Base-by-base conservation (phyloP, 345 rosid genomes). In the Melastoma malabathricum region DNA sequence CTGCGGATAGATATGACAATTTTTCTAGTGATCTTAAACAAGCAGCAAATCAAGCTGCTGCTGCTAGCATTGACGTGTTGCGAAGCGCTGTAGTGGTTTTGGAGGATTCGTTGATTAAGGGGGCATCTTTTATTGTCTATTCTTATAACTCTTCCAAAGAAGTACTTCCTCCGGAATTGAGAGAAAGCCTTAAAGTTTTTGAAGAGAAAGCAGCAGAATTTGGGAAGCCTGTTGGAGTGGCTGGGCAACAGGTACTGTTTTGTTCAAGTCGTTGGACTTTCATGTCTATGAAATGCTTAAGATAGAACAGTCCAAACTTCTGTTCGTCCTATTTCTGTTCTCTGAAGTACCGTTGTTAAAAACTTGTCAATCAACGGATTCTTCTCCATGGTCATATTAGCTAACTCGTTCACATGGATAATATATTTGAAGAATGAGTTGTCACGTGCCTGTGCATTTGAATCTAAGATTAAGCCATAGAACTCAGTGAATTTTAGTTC, bases 131-230 rank as follows among this genome's bases (percentile, higher is more conserved):
- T 61, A 60, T 76, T 63, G 82, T 74, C 39, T 78, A 72, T 64
- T 77, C 80, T 51, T 87, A 86, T 70, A 81, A 75, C 18, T 71
- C 81, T 64, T 70, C 79, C 20, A 92, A 92, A 71, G 84, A 74
- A 15, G 22, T 64, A 48, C 93, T 92, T 64, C 89, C 98, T 64
- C 67, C 84, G 46, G 81, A 79, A 69, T 66, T 80, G 45, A 82
- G 60, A 58, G 76, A 59, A 60, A 68, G 66, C 5, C 67, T 92
- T 54, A 70, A 62, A 64, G 52, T 82, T 18, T 80, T 80, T n/a
- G 98, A 92, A 71, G 93, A 77, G 52, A 79, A 57, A 64, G 75
- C 77, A 48, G 54, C 43, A 29, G 56, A 73, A 75, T 47, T 78
- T 45, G 50, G 70, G 63, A 68, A 61, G 64, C 95, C 95, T 49